These are phyloP conservation scores for Wickerhamiella parazyma DNA, from an alignment of 805 yeast species.

Conservation along the genomic window DNA sequence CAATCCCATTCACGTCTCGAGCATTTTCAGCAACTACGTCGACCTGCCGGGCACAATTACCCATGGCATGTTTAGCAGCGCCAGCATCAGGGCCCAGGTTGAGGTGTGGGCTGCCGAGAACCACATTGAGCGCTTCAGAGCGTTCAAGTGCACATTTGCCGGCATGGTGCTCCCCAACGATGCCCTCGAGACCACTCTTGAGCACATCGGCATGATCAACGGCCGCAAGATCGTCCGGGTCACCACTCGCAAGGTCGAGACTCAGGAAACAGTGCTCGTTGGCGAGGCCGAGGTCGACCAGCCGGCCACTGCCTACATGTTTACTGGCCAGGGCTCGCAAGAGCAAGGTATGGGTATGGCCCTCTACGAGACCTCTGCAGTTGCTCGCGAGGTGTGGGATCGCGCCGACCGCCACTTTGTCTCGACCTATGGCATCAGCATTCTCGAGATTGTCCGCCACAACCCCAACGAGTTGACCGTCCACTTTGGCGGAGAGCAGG, in stretches of 20 bases:
- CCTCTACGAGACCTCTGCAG: conserved; percentile 75
- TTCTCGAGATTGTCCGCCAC: conserved; percentile 84
- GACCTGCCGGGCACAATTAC: conserved; percentile 94
- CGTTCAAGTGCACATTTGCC: conserved; percentile 76
- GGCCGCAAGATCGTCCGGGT: conserved; percentile 96
- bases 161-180: conserved; percentile 98
- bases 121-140: conserved; percentile 89
- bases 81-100: conserved; percentile 84
- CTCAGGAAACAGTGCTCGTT: conserved; percentile 59
- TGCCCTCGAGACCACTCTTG: conserved; percentile 69
- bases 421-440: conserved; percentile 91
- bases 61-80: conserved; percentile 98
- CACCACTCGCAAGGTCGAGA: conserved; percentile 71
- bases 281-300: conserved; percentile 99
- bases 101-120: conserved; percentile 99
- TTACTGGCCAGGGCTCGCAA: conserved; percentile 99
- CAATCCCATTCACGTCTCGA: conserved; percentile 95
- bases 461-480: conserved; percentile 93
- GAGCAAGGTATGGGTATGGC: conserved; percentile 99
- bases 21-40: conserved; percentile 88
- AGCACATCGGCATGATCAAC: conserved; percentile 96
- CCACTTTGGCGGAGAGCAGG: conserved; percentile 96
- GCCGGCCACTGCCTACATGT: conserved; percentile 90
- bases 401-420: conserved; percentile 91
- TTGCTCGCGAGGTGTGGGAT: conserved; percentile 95